Evolutionary conservation across 768 basidiomycete species (phyloP).

Genomic region (Gymnopilus junonius): DNA sequence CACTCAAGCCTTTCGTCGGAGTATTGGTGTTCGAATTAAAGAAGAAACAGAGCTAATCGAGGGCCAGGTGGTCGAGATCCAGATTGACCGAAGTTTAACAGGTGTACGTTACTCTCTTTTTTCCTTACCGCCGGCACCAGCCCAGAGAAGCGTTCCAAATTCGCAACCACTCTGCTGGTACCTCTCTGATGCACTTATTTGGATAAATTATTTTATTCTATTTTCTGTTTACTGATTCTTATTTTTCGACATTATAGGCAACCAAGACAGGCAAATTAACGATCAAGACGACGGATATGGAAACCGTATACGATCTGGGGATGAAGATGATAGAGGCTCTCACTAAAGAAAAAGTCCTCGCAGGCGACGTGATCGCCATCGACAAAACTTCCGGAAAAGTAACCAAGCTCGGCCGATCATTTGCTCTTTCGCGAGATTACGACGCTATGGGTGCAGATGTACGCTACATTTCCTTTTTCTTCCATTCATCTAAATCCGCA

Average conservation of each 20-base stretch:
- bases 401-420: constrained; percentile 93
- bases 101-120: constrained; percentile 57
- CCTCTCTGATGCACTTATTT: background rate
- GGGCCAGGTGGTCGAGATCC: constrained; percentile 98
- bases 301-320: constrained; percentile 97
- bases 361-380: constrained; percentile 94
- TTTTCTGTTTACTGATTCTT: background rate
- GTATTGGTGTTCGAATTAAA: constrained; percentile 96
- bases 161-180: constrained; percentile 10
- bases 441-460: constrained; percentile 99
- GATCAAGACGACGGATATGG: constrained; percentile 99
- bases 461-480: constrained; percentile 31
- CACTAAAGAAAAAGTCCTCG: constrained; percentile 95
- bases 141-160: background rate
- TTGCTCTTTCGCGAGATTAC: constrained; percentile 96
- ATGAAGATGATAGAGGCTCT: constrained; percentile 99
- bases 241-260: constrained; percentile 54
- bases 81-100: constrained; percentile 95
- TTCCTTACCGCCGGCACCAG: constrained; percentile 19
- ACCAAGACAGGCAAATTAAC: constrained; percentile 98
- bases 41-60: constrained; percentile 98
- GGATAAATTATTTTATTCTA: background rate
- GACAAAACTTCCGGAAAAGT: constrained; percentile 98
- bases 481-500: background rate
- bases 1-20: constrained; percentile 93